Base-by-base conservation (phyloP, 2,329 filamentous ascomycete genomes). In the Cladophialophora carrionii region DNA sequence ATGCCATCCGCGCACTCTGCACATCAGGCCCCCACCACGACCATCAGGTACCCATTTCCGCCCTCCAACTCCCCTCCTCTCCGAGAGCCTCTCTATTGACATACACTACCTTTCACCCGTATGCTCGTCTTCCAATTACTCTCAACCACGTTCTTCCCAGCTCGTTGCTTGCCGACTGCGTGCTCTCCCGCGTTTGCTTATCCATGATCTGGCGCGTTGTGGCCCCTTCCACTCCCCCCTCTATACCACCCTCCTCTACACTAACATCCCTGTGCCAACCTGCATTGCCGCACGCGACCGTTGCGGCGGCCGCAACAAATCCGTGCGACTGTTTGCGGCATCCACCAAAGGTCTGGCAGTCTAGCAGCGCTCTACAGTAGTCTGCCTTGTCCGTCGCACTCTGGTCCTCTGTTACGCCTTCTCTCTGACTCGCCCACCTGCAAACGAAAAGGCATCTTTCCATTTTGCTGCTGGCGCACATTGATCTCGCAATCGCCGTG, bases 221-320 rank as follows among this genome's bases (percentile, higher is more conserved):
- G 56, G 53, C 56, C 31, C 49, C 54, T 63, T 29, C 54, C 55
- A 48, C 46, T 55, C 52, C 32, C 61, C 29, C 64, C 31, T 41
- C 58, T 56, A 57, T 48, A 52, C 61, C 29, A 52, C 61, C 61
- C 22, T 29, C 55, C 46, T 58, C 54, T 8, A 55, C 26, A n/a
- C 34, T 61, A 43, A 65, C 32, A 54, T 57, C 64, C 58, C 53
- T 63, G 57, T 63, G 64, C 57, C 59, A 61, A 53, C 62, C 59
- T 32, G 59, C 55, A 46, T 57, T 64, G 64, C 67, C 62, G 62
- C 67, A 65, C 61, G 67, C 67, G 67, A 69, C 67, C 67, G 32
- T 49, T 60, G 57, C 32, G 26, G 46, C 59, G 60, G 57, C 67
- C 67, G 56, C 59, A 67, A 65, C 64, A 65, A 53, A 54, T 12